Evolutionary conservation across 352 stramenopile genomes (phyloP), one percentile per base, ranked within the genome.

Genomic region (Pythium vanterpoolii): DNA sequence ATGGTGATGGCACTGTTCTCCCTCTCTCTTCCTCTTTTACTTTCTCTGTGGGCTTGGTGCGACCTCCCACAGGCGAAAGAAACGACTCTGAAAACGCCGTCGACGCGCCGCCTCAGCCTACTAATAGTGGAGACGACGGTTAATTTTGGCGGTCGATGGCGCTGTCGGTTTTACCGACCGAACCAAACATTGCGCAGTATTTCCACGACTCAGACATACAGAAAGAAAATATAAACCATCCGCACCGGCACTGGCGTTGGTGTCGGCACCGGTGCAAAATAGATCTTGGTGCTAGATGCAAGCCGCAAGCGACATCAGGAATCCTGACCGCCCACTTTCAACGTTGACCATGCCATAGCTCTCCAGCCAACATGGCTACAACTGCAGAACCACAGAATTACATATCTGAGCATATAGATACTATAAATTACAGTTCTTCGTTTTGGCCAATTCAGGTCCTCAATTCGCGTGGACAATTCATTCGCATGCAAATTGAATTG

Each of bases 1-100:
- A 92, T 94, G n/a, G 3, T 72, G 7, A 23, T 28, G 31, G 3
- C 34, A 5, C 34, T 38, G 9, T 28, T 63, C 24, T 31, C 14
- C 53, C 26, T 53, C 42, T 50, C 33, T 59, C 27, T 18, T 39
- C 4, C 34, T 56, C 23, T 30, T 4, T 36, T 18, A n/a, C 46
- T 42, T 10, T 28, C 2, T 48, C 8, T 23, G 31, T n/a, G n/a
- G 19, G 1, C 10, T 23, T 24, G 5, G n/a, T n/a, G n/a, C n/a
- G n/a, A 3, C 8, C 18, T 9, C 10, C 51, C 14, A 48, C 18
- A n/a, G 56, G 46, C n/a, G n/a, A n/a, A n/a, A n/a, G 51, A 63
- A 63, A 51, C 56, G 33, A 46, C 55, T 62, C 48, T 34, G 47
- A 53, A 62, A 7, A 5, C 39, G 19, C 14, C 24, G 44, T 42